phyloP scores from a whole-genome alignment of 495 filamentous ascomycete species.

The Talaromyces liani region DNA sequence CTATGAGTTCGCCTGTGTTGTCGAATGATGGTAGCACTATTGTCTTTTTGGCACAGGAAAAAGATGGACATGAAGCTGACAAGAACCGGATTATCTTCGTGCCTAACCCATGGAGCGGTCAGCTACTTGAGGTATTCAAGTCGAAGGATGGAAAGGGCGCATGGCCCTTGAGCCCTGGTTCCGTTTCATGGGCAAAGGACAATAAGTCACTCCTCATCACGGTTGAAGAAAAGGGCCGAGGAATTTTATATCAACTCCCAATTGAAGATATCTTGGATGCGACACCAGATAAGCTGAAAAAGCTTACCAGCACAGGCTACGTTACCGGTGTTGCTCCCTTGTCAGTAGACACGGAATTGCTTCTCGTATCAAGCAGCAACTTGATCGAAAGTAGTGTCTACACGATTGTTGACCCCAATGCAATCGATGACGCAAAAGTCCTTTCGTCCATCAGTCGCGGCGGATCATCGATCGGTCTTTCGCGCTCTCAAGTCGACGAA shows the following conservation, averaged over 20 bases:
- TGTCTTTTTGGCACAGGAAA: constrained; percentile 74
- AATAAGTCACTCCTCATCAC: constrained; percentile 56
- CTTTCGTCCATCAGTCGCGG: constrained; percentile 61
- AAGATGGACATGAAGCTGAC: constrained; percentile 84
- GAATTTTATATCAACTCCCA: constrained; percentile 56
- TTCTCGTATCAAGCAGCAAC: constrained; percentile 60
- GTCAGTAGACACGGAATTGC: constrained; percentile 33
- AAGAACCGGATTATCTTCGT: constrained; percentile 71
- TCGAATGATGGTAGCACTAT: constrained; percentile 64
- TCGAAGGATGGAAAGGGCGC: constrained; percentile 52
- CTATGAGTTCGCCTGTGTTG: constrained; percentile 67
- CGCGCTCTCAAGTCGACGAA: constrained; percentile 52
- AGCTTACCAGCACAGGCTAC: constrained; percentile 53
- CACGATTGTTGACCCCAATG: constrained; percentile 47
- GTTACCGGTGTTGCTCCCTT: constrained; percentile 52
- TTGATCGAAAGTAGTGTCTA: constrained; percentile 65
- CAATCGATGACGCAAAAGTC: constrained; percentile 27
- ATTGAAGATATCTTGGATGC: constrained; percentile 41
- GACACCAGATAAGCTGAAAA: constrained; percentile 44
- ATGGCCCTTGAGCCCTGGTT: constrained; percentile 63
- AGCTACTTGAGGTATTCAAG: constrained; percentile 53
- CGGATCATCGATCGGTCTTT: constrained; percentile 65
- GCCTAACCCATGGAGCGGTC: constrained; percentile 48
- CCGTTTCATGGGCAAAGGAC: constrained; percentile 58
- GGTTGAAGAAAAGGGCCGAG: constrained; percentile 59